These are phyloP conservation scores for Vigna nakashimae DNA, from an alignment of 306 rosid genomes.

Conservation along the genomic window DNA sequence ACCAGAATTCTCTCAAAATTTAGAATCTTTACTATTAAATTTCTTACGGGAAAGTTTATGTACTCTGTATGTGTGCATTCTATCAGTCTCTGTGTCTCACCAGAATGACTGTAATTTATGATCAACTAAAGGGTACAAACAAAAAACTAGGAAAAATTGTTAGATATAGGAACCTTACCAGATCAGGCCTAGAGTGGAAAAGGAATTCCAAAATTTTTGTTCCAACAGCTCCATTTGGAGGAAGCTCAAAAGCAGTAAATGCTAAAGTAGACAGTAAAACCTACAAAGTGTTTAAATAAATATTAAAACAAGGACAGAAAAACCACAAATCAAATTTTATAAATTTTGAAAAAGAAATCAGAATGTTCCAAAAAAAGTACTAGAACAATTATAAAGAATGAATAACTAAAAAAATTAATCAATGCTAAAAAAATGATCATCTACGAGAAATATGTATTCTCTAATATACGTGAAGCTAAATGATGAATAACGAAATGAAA, in stretches of 20 bases:
- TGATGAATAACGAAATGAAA: slow-evolving; percentile 26
- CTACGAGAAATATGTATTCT: not conserved
- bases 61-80: not conserved
- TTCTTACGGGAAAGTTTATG: slow-evolving; percentile 2
- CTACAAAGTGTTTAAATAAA: slow-evolving; percentile 57
- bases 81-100: slow-evolving; percentile 25
- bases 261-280: slow-evolving; percentile 89
- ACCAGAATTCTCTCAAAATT: slow-evolving; percentile 8
- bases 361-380: not conserved
- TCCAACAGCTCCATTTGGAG: slow-evolving; percentile 96
- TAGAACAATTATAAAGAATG: slow-evolving; percentile 32
- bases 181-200: slow-evolving; percentile 95
- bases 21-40: slow-evolving; percentile 26
- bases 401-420: slow-evolving; percentile 34
- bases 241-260: slow-evolving; percentile 98
- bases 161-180: slow-evolving; percentile 63
- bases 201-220: slow-evolving; percentile 85
- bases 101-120: slow-evolving; percentile 10
- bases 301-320: slow-evolving; percentile 24
- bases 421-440: slow-evolving; percentile 5
- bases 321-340: slow-evolving; percentile 17
- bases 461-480: slow-evolving; percentile 13
- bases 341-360: slow-evolving; percentile 23
- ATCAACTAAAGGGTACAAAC: slow-evolving; percentile 6
- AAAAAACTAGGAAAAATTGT: slow-evolving; percentile 16